Base-by-base conservation (phyloP, 2,329 filamentous ascomycete genomes). In the Chaetomium globosum region DNA sequence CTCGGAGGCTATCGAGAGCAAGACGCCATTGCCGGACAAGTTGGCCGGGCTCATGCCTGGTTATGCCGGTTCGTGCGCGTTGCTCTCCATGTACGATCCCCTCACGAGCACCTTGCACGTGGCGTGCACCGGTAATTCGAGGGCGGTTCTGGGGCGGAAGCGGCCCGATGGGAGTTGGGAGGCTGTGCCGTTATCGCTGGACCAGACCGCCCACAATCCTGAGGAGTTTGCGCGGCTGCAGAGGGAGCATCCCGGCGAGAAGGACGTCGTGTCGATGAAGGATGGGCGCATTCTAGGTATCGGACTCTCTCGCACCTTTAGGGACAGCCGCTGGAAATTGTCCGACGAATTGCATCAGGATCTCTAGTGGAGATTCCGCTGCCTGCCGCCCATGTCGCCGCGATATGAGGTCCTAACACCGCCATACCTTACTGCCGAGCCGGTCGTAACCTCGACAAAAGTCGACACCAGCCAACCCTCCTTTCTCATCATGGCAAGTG, bases 341-440 rank as follows among this genome's bases (percentile, higher is more conserved):
- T 7, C 51, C 13, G 19, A 31, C 26, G 21, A 53, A 2, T 10
- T 53, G 12, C 51, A 53, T 19, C 2, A 8, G 16, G 51, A 53
- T 9, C 51, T 31, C 7, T 13, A 8, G 26, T 13, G 23, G 19
- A 26, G 51, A 16, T 53, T 53, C 12, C 16, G 30, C 3, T 12
- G 13, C 26, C 51, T 8, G 16, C 1, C 26, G 19, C 23, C 13
- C 13, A 7, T 53, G 26, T 7, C 51, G 3, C 26, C 51, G 23
- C n/a, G 6, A 13, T 53, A 53, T 16, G 13, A 31, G 3, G 19
- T 31, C 2, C 13, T 26, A 28, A 53, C 51, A 13, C 51, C 51
- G 26, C 49, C 49, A 52, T 52, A 52, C 49, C 26, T 28, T 10
- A 52, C 49, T 52, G 49, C 51, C 51, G 26, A 53, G 16, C 51